Percentiles rank a stretch among this genome's conserved stretches.
These are phyloP conservation scores for Aureobasidium sp. DNA, from an alignment of 2,329 filamentous ascomycete species.

Conservation along the genomic window DNA sequence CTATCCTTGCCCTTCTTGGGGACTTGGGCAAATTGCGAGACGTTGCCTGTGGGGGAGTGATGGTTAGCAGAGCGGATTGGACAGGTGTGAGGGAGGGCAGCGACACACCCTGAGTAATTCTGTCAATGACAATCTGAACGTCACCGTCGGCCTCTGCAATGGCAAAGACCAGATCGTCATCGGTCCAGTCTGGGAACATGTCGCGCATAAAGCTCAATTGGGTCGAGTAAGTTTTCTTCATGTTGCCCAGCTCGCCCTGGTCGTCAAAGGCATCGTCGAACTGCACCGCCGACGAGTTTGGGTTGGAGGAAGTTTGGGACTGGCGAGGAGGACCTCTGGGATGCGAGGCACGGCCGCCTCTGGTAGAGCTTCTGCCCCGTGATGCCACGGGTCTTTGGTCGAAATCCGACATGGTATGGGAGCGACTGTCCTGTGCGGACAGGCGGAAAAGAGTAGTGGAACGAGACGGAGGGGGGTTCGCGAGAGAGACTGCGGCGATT, in stretches of 20 bases:
- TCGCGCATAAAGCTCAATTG: constrained; percentile 80
- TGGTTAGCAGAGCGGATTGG: not conserved
- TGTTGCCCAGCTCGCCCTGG: constrained; percentile 81
- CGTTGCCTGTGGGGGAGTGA: constrained; percentile 50
- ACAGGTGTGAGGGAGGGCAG: not conserved
- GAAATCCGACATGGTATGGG: constrained; percentile 78
- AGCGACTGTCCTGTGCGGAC: constrained; percentile 15
- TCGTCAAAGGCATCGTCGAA: constrained; percentile 63
- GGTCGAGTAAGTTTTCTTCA: constrained; percentile 80
- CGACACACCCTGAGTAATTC: constrained; percentile 68
- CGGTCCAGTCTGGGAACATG: constrained; percentile 92
- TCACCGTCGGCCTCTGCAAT: constrained; percentile 79
- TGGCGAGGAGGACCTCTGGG: constrained; percentile 42
- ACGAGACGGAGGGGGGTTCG: constrained; percentile 6
- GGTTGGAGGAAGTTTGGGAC: constrained; percentile 57
- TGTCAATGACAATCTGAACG: constrained; percentile 64
- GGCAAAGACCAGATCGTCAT: constrained; percentile 88
- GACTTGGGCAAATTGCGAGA: constrained; percentile 80
- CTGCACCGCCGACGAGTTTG: constrained; percentile 52
- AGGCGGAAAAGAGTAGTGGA: constrained; percentile 15
- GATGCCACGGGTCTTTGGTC: constrained; percentile 74
- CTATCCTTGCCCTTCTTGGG: constrained; percentile 66
- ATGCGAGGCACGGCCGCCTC: constrained; percentile 72
- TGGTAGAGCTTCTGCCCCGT: constrained; percentile 83
- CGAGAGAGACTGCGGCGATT: not conserved